Percentiles rank a stretch among this genome's conserved stretches.
These are phyloP conservation scores for Elaeis guineensis DNA, from an alignment of 176 grass and related monocot genomes.

Conservation along the genomic window DNA sequence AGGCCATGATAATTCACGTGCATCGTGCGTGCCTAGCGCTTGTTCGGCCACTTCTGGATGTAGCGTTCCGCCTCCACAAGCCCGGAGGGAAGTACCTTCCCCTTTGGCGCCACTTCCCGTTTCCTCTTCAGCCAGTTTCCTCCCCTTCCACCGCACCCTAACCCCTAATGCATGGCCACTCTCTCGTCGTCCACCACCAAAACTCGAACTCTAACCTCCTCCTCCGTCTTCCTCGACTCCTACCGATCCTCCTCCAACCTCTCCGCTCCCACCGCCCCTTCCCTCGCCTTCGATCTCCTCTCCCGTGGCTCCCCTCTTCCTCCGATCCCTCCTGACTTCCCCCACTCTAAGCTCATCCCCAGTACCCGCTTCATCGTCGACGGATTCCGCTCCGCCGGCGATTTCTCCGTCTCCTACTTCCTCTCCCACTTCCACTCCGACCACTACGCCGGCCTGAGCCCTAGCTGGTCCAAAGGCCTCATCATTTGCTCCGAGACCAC, in stretches of 20 bases:
- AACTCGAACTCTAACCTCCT: conserved; percentile 13
- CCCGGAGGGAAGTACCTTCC: too few species aligned
- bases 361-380: conserved; percentile 74
- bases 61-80: too few species aligned
- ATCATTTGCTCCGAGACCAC: conserved; percentile 65
- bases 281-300: conserved; percentile 17
- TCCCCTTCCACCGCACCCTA: conserved; percentile 14
- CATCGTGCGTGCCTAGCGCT: too few species aligned
- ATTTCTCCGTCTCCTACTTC: conserved; percentile 81
- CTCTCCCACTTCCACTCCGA: conserved; percentile 97
- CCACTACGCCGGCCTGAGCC: conserved; percentile 61
- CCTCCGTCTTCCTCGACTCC: conserved; percentile 32
- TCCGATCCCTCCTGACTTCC: conserved; percentile 38
- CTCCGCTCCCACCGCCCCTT: conserved; percentile 19
- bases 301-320: conserved; percentile 25
- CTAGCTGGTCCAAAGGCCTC: conserved; percentile 65
- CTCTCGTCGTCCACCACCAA: conserved; percentile 25
- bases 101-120: background rate
- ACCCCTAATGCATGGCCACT: conserved; percentile 31
- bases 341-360: conserved; percentile 47
- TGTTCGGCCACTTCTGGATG: too few species aligned
- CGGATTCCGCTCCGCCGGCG: conserved; percentile 67
- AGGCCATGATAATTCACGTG: too few species aligned
- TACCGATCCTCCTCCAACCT: conserved; percentile 26
- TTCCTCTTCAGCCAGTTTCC: background rate